Base-by-base conservation (phyloP, 768 basidiomycete species). In the Hypholoma fasciculare region DNA sequence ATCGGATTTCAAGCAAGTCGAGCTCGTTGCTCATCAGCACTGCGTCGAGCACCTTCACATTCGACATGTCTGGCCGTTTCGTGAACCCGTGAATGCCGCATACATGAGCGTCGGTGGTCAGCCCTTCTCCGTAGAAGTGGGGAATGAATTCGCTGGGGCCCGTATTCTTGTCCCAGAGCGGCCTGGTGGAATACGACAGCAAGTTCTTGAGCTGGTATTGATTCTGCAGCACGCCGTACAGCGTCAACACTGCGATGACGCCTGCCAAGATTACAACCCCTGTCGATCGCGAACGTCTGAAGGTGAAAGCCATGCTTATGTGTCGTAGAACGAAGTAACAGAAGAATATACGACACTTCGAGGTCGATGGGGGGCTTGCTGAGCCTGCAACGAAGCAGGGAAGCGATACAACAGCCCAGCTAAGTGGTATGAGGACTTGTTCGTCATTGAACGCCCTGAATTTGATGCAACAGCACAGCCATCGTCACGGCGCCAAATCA, bases 1-100 rank as follows among this genome's bases (percentile, higher is more conserved):
- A 70, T 19, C 87, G 79, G 54, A 87, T 80, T 67, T 87, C 85
- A 49, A 87, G 67, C 26, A 88, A 71, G 64, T 87, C 87, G 34
- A 87, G 71, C 65, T 88, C 86, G 58, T 78, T 84, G 74, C 80
- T 83, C 76, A 87, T 81, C 54, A 88, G 72, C 43, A 86, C 78
- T 4, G 85, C 82, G 62, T 87, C 86, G 49, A 82, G 65, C 37
- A 82, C 74, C 71, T 78, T 80, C 46, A 83, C 63, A 30, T 72
- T 70, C 44, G 63, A 67, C 30, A 59, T 48, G 16, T 67, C 63
- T 40, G 63, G 60, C 44, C 84, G 74, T 53, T 68, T 54, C n/a
- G 69, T 59, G 84, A 85, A 88, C 19, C 81, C 80, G 59, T 88
- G 86, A 12, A 86, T 67, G 39, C 64, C 55, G 68, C 85, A 86